phyloP scores from a whole-genome alignment of 2,329 filamentous ascomycete species.

The Epichloe hybrida region DNA sequence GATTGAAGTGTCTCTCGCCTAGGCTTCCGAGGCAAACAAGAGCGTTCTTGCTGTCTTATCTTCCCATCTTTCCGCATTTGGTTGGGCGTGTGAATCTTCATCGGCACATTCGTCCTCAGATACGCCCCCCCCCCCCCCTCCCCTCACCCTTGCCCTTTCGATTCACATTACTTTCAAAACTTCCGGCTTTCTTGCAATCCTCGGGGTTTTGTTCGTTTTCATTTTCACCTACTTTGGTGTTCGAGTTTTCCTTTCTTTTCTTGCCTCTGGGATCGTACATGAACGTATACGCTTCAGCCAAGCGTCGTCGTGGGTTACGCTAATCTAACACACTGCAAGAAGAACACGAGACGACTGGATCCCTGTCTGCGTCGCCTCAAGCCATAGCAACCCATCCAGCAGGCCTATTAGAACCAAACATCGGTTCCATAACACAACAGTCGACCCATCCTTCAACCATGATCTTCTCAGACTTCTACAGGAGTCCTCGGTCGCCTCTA shows the following conservation, averaged over 20 bases:
- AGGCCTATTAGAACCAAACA: neutral
- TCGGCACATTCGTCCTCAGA: neutral
- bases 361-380: neutral
- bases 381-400: neutral
- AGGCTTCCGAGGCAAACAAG: neutral
- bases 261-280: neutral
- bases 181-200: too few relatives aligned
- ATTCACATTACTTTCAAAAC: neutral
- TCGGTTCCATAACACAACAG: neutral
- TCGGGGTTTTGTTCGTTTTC: neutral
- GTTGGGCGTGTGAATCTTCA: constrained; percentile 1
- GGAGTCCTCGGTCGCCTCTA: constrained; percentile 38
- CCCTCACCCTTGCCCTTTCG: neutral
- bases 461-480: constrained; percentile 48
- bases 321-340: neutral
- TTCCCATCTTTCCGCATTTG: constrained; percentile 1
- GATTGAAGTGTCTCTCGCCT: neutral
- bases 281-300: neutral
- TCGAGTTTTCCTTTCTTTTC: neutral
- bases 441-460: constrained; percentile 19
- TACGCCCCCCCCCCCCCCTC: neutral
- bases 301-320: neutral
- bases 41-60: constrained; percentile 1
- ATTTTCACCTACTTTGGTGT: neutral
- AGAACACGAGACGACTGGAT: neutral